Evolutionary conservation across 1,284 basidiomycete species (phyloP).

Genomic region (Takashimella koratensis): DNA sequence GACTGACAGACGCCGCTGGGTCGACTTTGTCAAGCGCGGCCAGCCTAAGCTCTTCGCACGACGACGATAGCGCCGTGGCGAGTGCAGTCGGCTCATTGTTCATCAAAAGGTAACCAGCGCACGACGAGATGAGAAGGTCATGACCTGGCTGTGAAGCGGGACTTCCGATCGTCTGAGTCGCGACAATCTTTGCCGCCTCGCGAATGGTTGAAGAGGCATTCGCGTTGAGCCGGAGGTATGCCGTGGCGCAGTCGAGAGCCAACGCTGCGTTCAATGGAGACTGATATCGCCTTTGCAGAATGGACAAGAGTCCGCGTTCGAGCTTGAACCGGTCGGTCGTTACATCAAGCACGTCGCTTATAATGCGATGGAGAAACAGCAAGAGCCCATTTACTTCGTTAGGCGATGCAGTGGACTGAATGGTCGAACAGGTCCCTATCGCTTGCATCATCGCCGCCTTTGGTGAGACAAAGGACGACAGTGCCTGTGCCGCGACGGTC

Average conservation of each 20-base stretch:
- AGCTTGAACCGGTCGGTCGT: slow-evolving; percentile 4
- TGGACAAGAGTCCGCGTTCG: slow-evolving; percentile 6
- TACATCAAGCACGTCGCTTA: slow-evolving; percentile 22
- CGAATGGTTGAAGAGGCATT: not conserved
- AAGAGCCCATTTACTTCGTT: slow-evolving; percentile 39
- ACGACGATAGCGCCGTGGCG: not conserved
- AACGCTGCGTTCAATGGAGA: slow-evolving; percentile 2
- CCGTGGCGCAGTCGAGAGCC: not conserved
- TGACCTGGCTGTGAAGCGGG: not conserved
- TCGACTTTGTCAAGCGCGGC: slow-evolving; percentile 3
- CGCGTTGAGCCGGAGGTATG: not conserved
- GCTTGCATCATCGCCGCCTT: not conserved
- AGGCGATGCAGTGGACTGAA: slow-evolving; percentile 6
- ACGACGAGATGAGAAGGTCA: not conserved
- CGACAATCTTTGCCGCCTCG: not conserved
- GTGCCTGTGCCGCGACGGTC: slow-evolving; percentile 41
- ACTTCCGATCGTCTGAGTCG: not conserved
- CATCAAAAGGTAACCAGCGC: not conserved
- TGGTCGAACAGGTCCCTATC: slow-evolving; percentile 2
- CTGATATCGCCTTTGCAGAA: slow-evolving; percentile 4
- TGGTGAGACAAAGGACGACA: slow-evolving; percentile 35
- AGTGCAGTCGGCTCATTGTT: not conserved
- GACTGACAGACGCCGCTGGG: not conserved
- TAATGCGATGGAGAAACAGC: slow-evolving; percentile 26
- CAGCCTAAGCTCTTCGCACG: not conserved